Base-by-base conservation (phyloP, 2,329 filamentous ascomycete genomes). In the Colletotrichum sp. region DNA sequence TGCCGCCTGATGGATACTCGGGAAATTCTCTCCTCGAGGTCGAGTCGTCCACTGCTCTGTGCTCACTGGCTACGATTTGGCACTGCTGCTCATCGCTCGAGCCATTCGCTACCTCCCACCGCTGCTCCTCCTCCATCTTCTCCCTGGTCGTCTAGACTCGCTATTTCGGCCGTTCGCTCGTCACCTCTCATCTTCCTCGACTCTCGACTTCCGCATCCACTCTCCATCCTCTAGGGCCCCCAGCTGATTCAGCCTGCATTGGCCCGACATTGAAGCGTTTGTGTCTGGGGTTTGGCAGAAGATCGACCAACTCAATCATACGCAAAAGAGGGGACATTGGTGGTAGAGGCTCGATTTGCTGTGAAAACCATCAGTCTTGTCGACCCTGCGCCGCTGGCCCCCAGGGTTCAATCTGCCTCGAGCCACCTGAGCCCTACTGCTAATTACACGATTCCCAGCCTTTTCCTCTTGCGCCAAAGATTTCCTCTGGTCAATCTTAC, bases 401-500 rank as follows among this genome's bases (percentile, higher is more conserved):
- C 58, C 34, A 36, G 48, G 48, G 43, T 58, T 24, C 64, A 73
- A 75, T 59, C 36, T 69, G 34, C 63, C 56, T 34, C 24, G 69
- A 73, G 63, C 69, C 63, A 69, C 69, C 69, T 68, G 64, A 71
- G 67, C 58, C 65, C 68, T 69, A 58, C 48, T 56, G 48, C 69
- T 64, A 68, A 75, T 75, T 73, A 75, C 58, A 58, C 63, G 24
- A 58, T 30, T 34, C 9, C 67, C 56, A 68, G 52, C 32, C 67
- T 71, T 71, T 56, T 36, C 59, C 38, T 38, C 65, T 75, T 67
- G 16, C 9, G 55, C 32, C 55, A 67, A 61, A 30, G 38, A 67
- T 73, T 73, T 36, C 21, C 59, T 32, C 28, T 75, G 26, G 34
- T 28, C 69, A 56, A 68, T 64, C 48, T 63, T 58, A 58, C 56